Conservation (phyloP, 2,329 filamentous ascomycete species). For the Fusarium veterinarium region DNA sequence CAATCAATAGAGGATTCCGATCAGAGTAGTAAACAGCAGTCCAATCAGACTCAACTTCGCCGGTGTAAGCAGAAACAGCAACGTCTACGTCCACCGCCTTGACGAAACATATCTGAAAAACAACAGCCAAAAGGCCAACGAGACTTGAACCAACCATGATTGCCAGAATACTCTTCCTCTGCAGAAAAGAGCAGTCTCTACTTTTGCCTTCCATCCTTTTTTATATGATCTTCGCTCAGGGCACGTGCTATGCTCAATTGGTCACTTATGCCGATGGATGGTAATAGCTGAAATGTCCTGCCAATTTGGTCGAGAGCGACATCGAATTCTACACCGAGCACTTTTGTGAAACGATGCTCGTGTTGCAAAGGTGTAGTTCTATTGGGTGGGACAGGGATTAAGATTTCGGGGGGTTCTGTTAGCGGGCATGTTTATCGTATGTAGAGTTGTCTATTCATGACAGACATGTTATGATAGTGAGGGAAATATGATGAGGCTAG, state of each 20-base stretch:
- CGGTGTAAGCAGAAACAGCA: slow-evolving; percentile 50
- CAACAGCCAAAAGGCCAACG: slow-evolving; percentile 35
- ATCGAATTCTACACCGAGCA: slow-evolving; percentile 20
- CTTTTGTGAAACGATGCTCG: slow-evolving; percentile 22
- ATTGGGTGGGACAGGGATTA: slow-evolving; percentile 28
- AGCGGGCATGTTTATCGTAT: slow-evolving; percentile 24
- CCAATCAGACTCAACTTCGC: slow-evolving; percentile 55
- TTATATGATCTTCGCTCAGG: slow-evolving; percentile 10
- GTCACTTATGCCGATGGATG: slow-evolving; percentile 4
- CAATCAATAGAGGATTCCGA: slow-evolving; percentile 53
- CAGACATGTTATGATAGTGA: neutral
- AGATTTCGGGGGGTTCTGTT: neutral
- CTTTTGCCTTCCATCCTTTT: slow-evolving; percentile 15
- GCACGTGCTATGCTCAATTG: slow-evolving; percentile 26
- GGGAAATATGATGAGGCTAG: neutral
- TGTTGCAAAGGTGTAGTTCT: slow-evolving; percentile 28
- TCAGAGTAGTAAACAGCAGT: slow-evolving; percentile 54
- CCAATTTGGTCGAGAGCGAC: slow-evolving; percentile 11
- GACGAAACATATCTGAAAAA: slow-evolving; percentile 28
- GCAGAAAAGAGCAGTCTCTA: neutral
- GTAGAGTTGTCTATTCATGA: neutral
- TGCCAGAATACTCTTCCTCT: slow-evolving; percentile 4
- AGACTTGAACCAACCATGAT: slow-evolving; percentile 39
- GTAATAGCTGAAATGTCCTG: slow-evolving; percentile 12
- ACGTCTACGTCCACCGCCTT: slow-evolving; percentile 41